Evolutionary conservation across 2,329 filamentous ascomycete genomes (phyloP).

Genomic region (Mollisiaceae sp.): DNA sequence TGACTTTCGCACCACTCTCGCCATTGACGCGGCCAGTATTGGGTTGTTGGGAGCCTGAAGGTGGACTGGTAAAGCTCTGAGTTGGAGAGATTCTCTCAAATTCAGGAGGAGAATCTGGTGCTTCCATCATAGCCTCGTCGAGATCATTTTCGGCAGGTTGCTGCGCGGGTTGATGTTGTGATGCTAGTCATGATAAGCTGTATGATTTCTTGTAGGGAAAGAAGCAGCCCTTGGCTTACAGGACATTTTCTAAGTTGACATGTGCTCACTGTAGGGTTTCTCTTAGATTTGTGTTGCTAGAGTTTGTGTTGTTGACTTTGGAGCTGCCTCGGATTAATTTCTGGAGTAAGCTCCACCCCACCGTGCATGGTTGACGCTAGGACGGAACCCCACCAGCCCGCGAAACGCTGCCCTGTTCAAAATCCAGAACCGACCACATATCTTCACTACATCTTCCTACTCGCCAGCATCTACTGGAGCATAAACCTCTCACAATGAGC

Average conservation of each 20-base stretch:
- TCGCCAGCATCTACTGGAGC: not conserved
- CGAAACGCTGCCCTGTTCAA: not conserved
- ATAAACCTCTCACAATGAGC: conserved; percentile 33
- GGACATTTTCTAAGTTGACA: conserved; percentile 25
- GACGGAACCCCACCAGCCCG: conserved; percentile 1
- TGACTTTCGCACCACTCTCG: conserved; percentile 27
- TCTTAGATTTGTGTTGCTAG: conserved; percentile 14
- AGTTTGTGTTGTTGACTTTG: not conserved
- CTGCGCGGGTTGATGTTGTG: conserved; percentile 19
- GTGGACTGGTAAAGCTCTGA: conserved; percentile 10
- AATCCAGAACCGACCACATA: not conserved
- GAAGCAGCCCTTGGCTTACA: conserved; percentile 29
- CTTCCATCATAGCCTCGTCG: conserved; percentile 35
- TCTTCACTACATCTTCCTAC: not conserved
- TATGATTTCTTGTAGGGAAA: not conserved
- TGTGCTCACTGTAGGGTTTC: not conserved
- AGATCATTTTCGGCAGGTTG: not conserved
- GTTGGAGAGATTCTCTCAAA: conserved; percentile 2
- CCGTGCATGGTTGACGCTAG: not conserved
- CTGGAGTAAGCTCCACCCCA: not conserved
- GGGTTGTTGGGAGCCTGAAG: conserved; percentile 14
- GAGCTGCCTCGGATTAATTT: not conserved
- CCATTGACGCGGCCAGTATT: conserved; percentile 20
- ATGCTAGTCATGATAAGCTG: conserved; percentile 2
- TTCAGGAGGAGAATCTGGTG: conserved; percentile 38